Evolutionary conservation across 2,329 filamentous ascomycete genomes (phyloP).

Genomic region (Aspergillus costaricaensis): DNA sequence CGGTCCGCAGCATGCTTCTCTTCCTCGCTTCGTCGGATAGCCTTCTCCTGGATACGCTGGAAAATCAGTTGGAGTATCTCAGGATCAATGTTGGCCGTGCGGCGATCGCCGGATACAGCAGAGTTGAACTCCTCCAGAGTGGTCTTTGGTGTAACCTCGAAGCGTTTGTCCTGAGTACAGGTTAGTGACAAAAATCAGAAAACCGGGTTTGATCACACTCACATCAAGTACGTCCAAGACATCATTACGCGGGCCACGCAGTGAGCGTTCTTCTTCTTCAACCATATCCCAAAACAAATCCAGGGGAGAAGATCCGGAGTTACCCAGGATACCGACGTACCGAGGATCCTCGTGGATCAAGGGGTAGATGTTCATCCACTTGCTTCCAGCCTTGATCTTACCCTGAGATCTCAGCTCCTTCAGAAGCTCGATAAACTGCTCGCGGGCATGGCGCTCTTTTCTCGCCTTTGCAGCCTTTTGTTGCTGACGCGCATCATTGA

Average conservation of each 20-base stretch:
- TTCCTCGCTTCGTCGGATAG: constrained; percentile 77
- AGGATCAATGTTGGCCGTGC: constrained; percentile 82
- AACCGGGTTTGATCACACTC: constrained; percentile 39
- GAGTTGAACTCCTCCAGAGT: constrained; percentile 84
- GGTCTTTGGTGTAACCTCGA: constrained; percentile 84
- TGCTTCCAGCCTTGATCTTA: constrained; percentile 84
- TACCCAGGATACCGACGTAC: constrained; percentile 80
- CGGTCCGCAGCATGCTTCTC: constrained; percentile 80
- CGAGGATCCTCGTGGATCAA: constrained; percentile 77
- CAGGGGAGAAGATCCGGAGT: constrained; percentile 79
- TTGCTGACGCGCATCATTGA: constrained; percentile 87
- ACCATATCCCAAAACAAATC: constrained; percentile 96
- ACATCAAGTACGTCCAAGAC: constrained; percentile 88
- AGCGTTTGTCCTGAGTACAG: constrained; percentile 72
- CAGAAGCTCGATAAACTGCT: constrained; percentile 75
- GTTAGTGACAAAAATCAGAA: constrained; percentile 38
- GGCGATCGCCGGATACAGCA: constrained; percentile 80
- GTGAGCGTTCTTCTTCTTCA: constrained; percentile 87
- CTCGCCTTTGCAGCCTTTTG: constrained; percentile 80
- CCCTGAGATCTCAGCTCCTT: constrained; percentile 71
- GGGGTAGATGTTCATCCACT: constrained; percentile 81
- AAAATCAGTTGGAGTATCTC: constrained; percentile 81
- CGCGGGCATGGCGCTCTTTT: constrained; percentile 81
- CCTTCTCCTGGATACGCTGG: constrained; percentile 84
- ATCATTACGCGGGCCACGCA: constrained; percentile 78